phyloP scores from a whole-genome alignment of 345 rosid genomes.

The Adansonia digitata region DNA sequence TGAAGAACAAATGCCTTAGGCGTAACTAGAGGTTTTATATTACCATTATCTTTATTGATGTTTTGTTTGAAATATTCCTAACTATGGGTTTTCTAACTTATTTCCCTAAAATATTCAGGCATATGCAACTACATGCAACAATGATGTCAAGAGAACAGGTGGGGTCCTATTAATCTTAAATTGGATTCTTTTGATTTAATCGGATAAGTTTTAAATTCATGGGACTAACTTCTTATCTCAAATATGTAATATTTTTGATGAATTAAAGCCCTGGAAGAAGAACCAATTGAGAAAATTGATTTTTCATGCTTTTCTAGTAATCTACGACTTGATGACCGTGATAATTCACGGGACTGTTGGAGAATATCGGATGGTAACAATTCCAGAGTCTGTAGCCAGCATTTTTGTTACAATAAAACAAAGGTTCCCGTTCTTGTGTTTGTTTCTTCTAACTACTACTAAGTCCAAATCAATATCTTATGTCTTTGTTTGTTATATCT shows the following conservation, averaged over 20 bases:
- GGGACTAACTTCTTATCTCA: conserved; percentile 8
- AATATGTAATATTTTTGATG: conserved; percentile 8
- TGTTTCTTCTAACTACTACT: neutral
- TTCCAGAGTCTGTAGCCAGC: conserved; percentile 91
- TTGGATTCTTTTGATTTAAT: neutral
- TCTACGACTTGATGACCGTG: conserved; percentile 72
- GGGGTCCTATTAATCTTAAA: conserved; percentile 6
- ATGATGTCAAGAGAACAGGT: conserved; percentile 63
- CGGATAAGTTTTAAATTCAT: neutral
- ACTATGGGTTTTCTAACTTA: neutral
- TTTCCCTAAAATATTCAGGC: conserved; percentile 39
- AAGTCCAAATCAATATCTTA: neutral
- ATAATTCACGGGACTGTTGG: conserved; percentile 92
- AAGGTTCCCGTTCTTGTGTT: conserved; percentile 50
- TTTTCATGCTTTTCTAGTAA: conserved; percentile 83
- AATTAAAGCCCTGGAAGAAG: conserved; percentile 65
- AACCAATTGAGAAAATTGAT: conserved; percentile 69
- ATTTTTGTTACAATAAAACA: conserved; percentile 76
- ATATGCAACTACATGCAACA: conserved; percentile 42
- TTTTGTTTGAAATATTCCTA: neutral
- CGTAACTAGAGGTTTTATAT: conserved; percentile 75
- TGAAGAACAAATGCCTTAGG: conserved; percentile 87
- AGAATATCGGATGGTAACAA: conserved; percentile 77
- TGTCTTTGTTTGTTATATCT: neutral
- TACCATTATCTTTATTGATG: neutral